phyloP scores from a whole-genome alignment of 495 filamentous ascomycete species.

The Aspergillus avenaceus region DNA sequence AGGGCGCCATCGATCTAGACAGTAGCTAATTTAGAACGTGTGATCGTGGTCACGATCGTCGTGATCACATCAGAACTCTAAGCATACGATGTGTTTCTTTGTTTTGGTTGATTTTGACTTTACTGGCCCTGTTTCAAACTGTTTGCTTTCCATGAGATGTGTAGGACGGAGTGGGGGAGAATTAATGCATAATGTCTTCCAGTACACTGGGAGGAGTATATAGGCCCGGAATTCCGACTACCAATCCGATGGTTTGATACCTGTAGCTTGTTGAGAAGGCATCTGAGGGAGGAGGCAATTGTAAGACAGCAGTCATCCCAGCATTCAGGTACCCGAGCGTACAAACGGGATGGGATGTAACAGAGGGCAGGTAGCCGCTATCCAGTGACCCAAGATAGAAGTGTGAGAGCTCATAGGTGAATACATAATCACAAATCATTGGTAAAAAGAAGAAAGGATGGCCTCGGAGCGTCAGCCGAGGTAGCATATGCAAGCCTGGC shows the following conservation, averaged over 20 bases:
- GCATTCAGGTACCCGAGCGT: constrained; percentile 2
- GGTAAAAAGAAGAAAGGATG: constrained; percentile 1
- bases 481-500: constrained; percentile 19
- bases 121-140: neutral
- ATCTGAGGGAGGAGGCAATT: neutral
- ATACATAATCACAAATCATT: neutral
- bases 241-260: neutral
- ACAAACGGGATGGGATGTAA: neutral
- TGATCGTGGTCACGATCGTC: neutral
- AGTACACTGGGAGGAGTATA: neutral
- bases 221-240: neutral
- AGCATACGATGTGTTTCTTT: neutral
- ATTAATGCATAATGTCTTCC: neutral
- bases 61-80: neutral
- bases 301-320: neutral
- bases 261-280: neutral
- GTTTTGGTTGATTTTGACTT: neutral
- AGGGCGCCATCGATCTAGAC: neutral
- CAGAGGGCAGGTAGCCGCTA: neutral
- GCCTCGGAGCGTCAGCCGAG: constrained; percentile 18
- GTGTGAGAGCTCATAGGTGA: neutral
- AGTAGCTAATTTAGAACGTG: neutral
- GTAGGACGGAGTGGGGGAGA: neutral
- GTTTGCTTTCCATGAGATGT: neutral
- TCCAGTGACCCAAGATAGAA: neutral